These are phyloP conservation scores for Cryphonectria carpinicola DNA, from an alignment of 2,329 filamentous ascomycete genomes.

Conservation along the genomic window DNA sequence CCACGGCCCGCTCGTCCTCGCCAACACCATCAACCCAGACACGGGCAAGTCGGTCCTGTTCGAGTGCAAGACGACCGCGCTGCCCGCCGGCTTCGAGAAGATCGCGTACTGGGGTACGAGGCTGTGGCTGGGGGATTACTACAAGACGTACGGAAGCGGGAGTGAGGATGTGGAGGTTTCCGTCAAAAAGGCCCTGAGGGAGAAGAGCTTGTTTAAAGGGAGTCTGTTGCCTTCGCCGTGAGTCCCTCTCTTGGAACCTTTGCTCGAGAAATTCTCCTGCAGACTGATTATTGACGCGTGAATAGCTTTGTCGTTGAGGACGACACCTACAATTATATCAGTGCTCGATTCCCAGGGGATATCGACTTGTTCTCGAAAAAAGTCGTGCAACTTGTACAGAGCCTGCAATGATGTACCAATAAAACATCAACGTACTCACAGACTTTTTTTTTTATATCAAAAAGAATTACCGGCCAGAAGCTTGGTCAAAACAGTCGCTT, in stretches of 20 bases:
- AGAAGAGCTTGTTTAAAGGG: constrained; percentile 49
- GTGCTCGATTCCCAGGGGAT: constrained; percentile 51
- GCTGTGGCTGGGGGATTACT: constrained; percentile 56
- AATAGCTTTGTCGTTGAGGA: constrained; percentile 54
- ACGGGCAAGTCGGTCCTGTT: constrained; percentile 50
- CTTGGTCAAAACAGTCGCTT: constrained; percentile 12
- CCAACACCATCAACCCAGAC: constrained; percentile 44
- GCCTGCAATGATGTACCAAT: constrained; percentile 30
- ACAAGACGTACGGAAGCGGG: constrained; percentile 58
- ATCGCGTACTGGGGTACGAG: constrained; percentile 53
- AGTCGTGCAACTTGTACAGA: constrained; percentile 46
- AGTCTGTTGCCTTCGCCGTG: constrained; percentile 48
- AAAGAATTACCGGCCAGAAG: neutral
- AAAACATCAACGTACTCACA: too few species aligned
- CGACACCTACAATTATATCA: constrained; percentile 53
- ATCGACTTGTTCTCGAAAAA: constrained; percentile 47
- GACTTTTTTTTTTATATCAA: neutral
- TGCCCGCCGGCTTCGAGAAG: constrained; percentile 54
- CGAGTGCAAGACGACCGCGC: constrained; percentile 51
- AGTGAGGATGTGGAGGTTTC: constrained; percentile 50
- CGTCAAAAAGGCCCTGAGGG: constrained; percentile 38
- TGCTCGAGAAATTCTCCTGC: constrained; percentile 30
- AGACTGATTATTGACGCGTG: neutral
- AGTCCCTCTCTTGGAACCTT: constrained; percentile 1
- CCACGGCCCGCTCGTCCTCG: constrained; percentile 57